These are phyloP conservation scores for Verbascum thapsus DNA, from an alignment of 257 asterid species.

Conservation along the genomic window DNA sequence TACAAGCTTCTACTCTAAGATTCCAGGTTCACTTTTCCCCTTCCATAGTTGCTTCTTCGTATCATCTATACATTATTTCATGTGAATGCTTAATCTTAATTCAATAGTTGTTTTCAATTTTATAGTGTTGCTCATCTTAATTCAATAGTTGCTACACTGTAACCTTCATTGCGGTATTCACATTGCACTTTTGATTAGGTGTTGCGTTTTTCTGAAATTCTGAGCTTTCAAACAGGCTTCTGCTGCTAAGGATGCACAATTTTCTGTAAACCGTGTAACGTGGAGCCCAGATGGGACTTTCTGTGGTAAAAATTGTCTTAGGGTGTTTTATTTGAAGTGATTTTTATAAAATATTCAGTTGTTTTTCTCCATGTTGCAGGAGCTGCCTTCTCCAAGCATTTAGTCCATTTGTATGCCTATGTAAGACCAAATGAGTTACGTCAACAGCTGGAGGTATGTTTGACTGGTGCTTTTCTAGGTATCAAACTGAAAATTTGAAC, in stretches of 20 bases:
- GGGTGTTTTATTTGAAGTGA: constrained; percentile 7
- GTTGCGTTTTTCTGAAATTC: constrained; percentile 29
- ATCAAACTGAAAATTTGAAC: constrained; percentile 23
- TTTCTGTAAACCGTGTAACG: constrained; percentile 80
- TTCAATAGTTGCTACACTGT: not conserved
- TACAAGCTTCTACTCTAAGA: constrained; percentile 62
- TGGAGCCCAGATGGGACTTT: constrained; percentile 96
- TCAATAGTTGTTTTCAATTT: too few species aligned
- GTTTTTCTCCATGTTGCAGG: constrained; percentile 57
- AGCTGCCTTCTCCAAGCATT: constrained; percentile 91
- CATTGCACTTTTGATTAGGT: not conserved
- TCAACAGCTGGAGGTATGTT: constrained; percentile 82
- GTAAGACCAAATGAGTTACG: constrained; percentile 85
- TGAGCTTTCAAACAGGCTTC: constrained; percentile 69
- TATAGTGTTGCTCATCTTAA: too few species aligned
- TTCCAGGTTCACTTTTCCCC: constrained; percentile 64
- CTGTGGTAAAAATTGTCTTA: constrained; percentile 59
- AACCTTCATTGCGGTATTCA: not conserved
- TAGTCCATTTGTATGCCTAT: constrained; percentile 82
- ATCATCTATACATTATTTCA: too few species aligned
- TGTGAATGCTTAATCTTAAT: too few species aligned
- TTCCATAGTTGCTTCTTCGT: constrained; percentile 8
- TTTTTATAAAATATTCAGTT: constrained; percentile 28
- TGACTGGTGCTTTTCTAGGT: constrained; percentile 9
- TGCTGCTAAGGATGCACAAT: constrained; percentile 84